phyloP scores from a whole-genome alignment of 495 filamentous ascomycete genomes.

The Aspergillus taichungensis region DNA sequence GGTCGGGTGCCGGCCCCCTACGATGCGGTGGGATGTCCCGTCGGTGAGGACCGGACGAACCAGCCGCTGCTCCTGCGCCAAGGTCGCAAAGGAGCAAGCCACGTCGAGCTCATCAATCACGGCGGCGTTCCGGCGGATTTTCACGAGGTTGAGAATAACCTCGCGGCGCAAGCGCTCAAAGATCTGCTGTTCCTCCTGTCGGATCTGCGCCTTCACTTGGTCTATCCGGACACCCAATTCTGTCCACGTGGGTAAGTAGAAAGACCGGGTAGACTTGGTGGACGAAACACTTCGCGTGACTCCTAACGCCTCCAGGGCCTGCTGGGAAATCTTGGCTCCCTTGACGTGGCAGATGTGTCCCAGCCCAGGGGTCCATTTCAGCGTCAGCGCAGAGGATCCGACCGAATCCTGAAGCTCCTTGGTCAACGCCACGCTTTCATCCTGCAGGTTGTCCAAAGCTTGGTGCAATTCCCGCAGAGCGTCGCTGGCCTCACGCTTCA shows the following conservation, averaged over 20 bases:
- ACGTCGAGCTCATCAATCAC: constrained; percentile 92
- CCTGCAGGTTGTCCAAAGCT: constrained; percentile 46
- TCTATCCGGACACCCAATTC: constrained; percentile 66
- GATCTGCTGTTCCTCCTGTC: constrained; percentile 68
- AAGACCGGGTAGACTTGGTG: constrained; percentile 75
- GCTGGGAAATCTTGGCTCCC: constrained; percentile 57
- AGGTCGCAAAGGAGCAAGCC: constrained; percentile 66
- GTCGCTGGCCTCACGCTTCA: constrained; percentile 63
- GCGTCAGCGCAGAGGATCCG: constrained; percentile 52
- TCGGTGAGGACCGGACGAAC: constrained; percentile 63
- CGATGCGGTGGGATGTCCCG: constrained; percentile 50
- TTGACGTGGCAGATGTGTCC: constrained; percentile 90
- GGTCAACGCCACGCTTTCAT: constrained; percentile 51
- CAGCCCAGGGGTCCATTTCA: constrained; percentile 74
- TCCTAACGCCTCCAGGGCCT: constrained; percentile 31
- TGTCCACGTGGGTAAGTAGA: constrained; percentile 80
- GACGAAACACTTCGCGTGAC: constrained; percentile 57
- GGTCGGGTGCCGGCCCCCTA: constrained; percentile 81
- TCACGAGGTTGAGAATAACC: constrained; percentile 70
- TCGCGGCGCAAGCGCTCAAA: constrained; percentile 60
- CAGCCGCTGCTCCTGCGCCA: constrained; percentile 66
- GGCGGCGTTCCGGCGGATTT: constrained; percentile 74
- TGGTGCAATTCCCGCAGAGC: constrained; percentile 57
- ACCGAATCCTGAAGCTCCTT: constrained; percentile 48
- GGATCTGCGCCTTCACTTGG: constrained; percentile 62